Conservation (phyloP, 2,329 filamentous ascomycete genomes). For the Diplocarpon rosae region DNA sequence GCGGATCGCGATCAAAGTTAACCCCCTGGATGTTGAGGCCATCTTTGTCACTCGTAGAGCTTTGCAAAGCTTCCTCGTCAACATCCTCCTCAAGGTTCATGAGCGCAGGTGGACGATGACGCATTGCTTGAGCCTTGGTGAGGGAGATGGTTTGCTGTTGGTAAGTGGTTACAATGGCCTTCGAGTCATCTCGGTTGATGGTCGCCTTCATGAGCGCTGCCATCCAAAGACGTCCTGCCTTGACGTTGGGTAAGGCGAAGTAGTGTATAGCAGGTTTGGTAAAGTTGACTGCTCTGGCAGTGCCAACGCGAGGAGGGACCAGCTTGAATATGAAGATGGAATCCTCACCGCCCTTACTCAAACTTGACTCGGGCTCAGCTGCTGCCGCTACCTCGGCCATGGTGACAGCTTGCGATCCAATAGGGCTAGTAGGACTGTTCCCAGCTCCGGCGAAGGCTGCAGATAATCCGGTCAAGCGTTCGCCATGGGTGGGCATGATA, state of each 20-base stretch:
- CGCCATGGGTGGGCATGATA: constrained; percentile 88
- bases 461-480: constrained; percentile 80
- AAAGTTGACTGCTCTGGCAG: constrained; percentile 88
- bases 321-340: constrained; percentile 97
- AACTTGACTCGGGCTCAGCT: constrained; percentile 28
- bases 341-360: constrained; percentile 37
- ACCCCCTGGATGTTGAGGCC: constrained; percentile 27
- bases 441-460: constrained; percentile 86
- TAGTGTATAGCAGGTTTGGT: constrained; percentile 97
- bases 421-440: constrained; percentile 43
- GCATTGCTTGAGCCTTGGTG: constrained; percentile 76
- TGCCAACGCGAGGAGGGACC: constrained; percentile 75
- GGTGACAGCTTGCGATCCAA: constrained; percentile 36
- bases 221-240: constrained; percentile 92
- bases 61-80: constrained; percentile 25
- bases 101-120: constrained; percentile 78
- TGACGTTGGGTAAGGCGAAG: constrained; percentile 86
- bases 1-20: constrained; percentile 24
- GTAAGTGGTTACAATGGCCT: constrained; percentile 80
- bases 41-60: constrained; percentile 23
- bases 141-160: constrained; percentile 95
- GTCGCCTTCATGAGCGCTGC: constrained; percentile 97
- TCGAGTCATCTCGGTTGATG: constrained; percentile 78
- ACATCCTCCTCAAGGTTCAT: constrained; percentile 54
- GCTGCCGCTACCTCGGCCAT: constrained; percentile 34